A percentile compares a stretch with the other conserved stretches of the same genome.
Conservation (phyloP, 2,329 filamentous ascomycete genomes). For the Biscogniauxia mediterranea region DNA sequence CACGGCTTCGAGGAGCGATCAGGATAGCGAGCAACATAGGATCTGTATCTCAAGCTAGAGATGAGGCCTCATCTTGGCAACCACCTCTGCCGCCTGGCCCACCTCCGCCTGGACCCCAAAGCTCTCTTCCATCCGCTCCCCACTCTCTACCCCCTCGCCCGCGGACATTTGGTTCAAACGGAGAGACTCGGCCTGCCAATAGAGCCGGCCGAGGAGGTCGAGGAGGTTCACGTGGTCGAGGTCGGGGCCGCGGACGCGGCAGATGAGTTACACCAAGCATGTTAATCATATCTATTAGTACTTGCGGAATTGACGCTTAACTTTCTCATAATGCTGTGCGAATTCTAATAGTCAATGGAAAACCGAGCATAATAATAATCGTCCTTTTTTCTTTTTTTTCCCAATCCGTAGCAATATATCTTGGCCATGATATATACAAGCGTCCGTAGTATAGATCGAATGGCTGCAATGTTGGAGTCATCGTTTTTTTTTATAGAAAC, state of each 20-base stretch:
- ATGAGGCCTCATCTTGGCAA: conserved; percentile 13
- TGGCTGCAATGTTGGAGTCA: too few species aligned
- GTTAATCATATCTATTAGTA: not conserved
- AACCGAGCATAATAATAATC: too few species aligned
- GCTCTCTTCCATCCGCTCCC: conserved; percentile 14
- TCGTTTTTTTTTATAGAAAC: too few species aligned
- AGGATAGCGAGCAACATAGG: conserved; percentile 31
- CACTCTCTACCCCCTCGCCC: conserved; percentile 19
- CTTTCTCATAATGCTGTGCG: not conserved
- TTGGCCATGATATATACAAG: too few species aligned
- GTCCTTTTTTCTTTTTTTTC: too few species aligned
- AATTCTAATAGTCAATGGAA: too few species aligned
- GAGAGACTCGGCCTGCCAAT: not conserved
- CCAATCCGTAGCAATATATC: too few species aligned
- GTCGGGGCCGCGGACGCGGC: conserved; percentile 2
- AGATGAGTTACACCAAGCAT: not conserved
- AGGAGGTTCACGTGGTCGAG: conserved; percentile 3
- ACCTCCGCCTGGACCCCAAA: conserved; percentile 12
- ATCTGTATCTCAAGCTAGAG: not conserved
- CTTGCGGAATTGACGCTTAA: not conserved
- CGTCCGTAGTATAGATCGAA: too few species aligned
- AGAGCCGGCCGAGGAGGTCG: conserved; percentile 34
- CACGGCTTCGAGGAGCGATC: conserved; percentile 23
- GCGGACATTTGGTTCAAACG: conserved; percentile 5
- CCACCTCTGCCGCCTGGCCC: conserved; percentile 23